These are phyloP conservation scores for Polychaeton citri DNA, from an alignment of 2,329 filamentous ascomycete genomes.

Conservation along the genomic window DNA sequence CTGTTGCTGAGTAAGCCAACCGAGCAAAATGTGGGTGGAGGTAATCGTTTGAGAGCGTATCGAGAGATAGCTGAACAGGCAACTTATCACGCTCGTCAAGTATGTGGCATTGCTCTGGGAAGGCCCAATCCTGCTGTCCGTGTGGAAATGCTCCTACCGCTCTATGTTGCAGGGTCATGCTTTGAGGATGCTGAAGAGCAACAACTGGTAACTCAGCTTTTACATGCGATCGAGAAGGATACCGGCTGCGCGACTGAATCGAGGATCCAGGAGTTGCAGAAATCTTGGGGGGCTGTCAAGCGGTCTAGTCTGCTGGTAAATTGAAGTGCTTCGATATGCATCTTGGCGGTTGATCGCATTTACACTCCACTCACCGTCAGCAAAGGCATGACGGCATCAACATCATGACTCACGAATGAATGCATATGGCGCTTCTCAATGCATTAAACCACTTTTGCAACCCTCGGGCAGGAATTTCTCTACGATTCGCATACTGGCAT, in stretches of 20 bases:
- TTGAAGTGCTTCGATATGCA: no score
- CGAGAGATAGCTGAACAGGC: conserved; percentile 41
- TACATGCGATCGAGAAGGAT: conserved; percentile 49
- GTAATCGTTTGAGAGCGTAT: conserved; percentile 40
- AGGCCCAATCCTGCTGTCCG: conserved; percentile 42
- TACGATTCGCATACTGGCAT: no score
- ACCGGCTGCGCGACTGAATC: conserved; percentile 51
- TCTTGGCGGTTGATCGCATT: no score
- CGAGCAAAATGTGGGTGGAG: conserved; percentile 38
- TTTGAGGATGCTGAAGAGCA: conserved; percentile 42
- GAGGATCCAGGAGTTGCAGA: conserved; percentile 38
- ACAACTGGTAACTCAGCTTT: conserved; percentile 41
- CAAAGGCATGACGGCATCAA: no score
- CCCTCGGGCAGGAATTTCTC: no score
- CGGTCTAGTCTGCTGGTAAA: no score
- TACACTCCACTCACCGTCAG: no score
- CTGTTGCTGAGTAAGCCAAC: conserved; percentile 45
- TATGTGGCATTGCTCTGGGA: conserved; percentile 46
- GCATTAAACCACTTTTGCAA: no score
- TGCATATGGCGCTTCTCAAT: no score
- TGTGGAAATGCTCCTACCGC: conserved; percentile 43
- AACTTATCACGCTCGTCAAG: conserved; percentile 45
- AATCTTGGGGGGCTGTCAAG: conserved; percentile 26
- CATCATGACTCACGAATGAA: no score
- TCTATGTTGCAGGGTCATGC: conserved; percentile 49